These are phyloP conservation scores for Solanum virginianum DNA, from an alignment of 257 asterid species.

Conservation along the genomic window DNA sequence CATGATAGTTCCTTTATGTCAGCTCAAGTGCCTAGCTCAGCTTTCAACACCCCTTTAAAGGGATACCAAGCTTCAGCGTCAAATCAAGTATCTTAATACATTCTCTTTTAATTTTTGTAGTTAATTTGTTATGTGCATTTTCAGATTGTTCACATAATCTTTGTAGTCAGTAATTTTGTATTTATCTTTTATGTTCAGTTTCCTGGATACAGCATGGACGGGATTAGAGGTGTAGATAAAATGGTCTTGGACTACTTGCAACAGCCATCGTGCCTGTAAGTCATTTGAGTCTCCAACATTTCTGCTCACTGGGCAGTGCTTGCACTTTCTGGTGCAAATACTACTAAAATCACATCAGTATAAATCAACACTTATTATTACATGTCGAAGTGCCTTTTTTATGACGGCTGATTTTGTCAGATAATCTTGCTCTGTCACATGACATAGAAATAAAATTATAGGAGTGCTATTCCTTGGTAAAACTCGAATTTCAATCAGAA, in stretches of 20 bases:
- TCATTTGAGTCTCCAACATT: slow-evolving; percentile 4
- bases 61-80: slow-evolving; percentile 42
- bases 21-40: slow-evolving; percentile 32
- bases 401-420: background rate
- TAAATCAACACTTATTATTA: background rate
- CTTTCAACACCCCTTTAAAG: slow-evolving; percentile 46
- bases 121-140: background rate
- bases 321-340: background rate
- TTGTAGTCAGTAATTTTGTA: background rate
- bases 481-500: background rate
- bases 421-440: background rate
- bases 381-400: background rate
- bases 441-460: background rate
- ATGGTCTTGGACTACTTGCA: slow-evolving; percentile 44
- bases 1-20: slow-evolving; percentile 36
- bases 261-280: slow-evolving; percentile 64
- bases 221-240: slow-evolving; percentile 27
- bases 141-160: background rate
- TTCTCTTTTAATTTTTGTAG: background rate
- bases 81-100: slow-evolving; percentile 12
- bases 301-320: background rate
- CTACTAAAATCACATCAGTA: background rate
- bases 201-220: slow-evolving; percentile 32
- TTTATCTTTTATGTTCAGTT: slow-evolving; percentile 22
- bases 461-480: background rate